Percentiles rank a stretch among this genome's conserved stretches.
Conservation (phyloP, 1,284 basidiomycete genomes). For the Cutaneotrichosporon arboriforme region DNA sequence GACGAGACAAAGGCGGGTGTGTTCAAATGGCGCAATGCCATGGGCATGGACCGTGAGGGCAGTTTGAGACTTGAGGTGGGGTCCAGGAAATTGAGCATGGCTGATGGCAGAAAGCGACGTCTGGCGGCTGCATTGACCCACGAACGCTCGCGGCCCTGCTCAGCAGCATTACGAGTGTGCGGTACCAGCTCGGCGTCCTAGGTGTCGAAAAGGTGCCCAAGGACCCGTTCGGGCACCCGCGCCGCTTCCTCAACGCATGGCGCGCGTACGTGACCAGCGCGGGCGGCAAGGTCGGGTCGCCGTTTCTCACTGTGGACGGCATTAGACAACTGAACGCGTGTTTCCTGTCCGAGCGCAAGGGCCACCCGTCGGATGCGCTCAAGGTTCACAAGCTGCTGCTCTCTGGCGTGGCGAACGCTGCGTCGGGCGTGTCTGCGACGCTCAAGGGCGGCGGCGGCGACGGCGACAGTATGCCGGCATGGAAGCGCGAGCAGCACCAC, state of each 20-base stretch:
- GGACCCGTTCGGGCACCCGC: conserved; percentile 33
- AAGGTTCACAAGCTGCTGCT: conserved; percentile 37
- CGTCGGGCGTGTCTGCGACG: conserved; percentile 31
- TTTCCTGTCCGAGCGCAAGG: conserved; percentile 30
- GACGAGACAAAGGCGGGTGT: conserved; percentile 45
- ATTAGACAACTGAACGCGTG: conserved; percentile 28
- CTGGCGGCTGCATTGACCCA: conserved; percentile 43
- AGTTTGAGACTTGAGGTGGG: conserved; percentile 38
- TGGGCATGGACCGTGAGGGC: conserved; percentile 45
- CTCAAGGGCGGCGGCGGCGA: conserved; percentile 34
- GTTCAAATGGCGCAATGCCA: conserved; percentile 33
- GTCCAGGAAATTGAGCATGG: background rate
- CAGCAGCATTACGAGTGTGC: conserved; percentile 37
- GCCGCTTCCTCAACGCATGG: conserved; percentile 38
- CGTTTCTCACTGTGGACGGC: conserved; percentile 24
- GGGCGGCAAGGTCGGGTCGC: background rate
- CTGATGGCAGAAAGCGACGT: conserved; percentile 38
- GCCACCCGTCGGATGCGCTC: conserved; percentile 31
- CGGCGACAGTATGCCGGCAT: conserved; percentile 28
- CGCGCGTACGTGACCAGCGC: conserved; percentile 21
- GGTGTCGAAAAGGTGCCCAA: conserved; percentile 39
- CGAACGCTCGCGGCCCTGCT: conserved; percentile 37
- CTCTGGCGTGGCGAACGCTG: conserved; percentile 36
- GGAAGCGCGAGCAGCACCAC: conserved; percentile 37
- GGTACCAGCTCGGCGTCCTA: conserved; percentile 36